A percentile compares a stretch with the other conserved stretches of the same genome.
Conservation (phyloP, 441 rosid species). For the Eruca vesicaria region DNA sequence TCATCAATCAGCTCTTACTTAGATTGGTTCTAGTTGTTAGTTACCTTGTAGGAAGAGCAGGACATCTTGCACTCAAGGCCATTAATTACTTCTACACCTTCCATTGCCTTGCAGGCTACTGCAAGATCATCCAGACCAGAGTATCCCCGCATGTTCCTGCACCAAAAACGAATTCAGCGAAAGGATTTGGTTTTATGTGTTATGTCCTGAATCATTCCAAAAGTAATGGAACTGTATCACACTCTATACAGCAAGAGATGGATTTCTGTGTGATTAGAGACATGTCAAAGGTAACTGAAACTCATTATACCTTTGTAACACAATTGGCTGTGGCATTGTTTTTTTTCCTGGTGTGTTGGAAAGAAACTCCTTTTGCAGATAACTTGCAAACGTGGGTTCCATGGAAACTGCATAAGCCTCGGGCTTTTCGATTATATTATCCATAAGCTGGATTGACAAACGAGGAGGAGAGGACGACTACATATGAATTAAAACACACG, state of each 20-base stretch:
- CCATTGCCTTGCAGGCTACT: conserved; percentile 67
- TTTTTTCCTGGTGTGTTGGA: conserved; percentile 58
- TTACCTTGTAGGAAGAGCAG: conserved; percentile 87
- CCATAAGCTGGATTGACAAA: conserved; percentile 86
- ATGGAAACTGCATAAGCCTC: conserved; percentile 82
- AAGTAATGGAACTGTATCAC: not conserved
- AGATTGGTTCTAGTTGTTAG: conserved; percentile 26
- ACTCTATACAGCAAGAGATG: not conserved
- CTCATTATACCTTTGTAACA: conserved; percentile 48
- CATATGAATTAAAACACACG: not conserved
- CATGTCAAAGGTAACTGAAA: not conserved
- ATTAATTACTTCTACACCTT: conserved; percentile 68
- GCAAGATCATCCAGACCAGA: conserved; percentile 60
- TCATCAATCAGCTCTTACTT: not conserved
- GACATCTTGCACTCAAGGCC: conserved; percentile 96
- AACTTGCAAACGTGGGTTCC: conserved; percentile 82
- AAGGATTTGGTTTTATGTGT: not conserved
- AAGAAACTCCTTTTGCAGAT: conserved; percentile 76
- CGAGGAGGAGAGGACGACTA: conserved; percentile 66
- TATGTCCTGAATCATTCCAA: not conserved
- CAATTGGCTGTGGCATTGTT: conserved; percentile 48
- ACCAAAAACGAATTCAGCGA: not conserved
- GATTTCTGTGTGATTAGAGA: not conserved
- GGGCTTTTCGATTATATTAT: conserved; percentile 72
- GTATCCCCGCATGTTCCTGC: conserved; percentile 80